phyloP scores from a whole-genome alignment of 495 filamentous ascomycete species.

The Trichocladium uniseriatum region DNA sequence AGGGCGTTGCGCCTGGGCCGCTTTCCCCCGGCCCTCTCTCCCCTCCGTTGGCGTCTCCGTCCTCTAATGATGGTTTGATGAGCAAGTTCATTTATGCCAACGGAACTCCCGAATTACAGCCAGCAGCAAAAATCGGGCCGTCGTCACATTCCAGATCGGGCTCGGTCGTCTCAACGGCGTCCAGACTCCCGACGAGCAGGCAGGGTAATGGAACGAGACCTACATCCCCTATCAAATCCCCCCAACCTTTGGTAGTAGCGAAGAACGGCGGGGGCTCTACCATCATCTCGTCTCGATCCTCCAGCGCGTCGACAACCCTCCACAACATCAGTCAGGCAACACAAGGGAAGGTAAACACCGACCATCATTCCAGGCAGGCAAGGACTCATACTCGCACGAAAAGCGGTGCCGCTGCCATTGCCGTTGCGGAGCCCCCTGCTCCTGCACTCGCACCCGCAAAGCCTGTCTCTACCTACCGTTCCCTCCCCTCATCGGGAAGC shows the following conservation, averaged over 20 bases:
- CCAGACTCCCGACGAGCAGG: slow-evolving; percentile 26
- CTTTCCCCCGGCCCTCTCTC: too few species aligned
- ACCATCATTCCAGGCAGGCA: slow-evolving; percentile 1
- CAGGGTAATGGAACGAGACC: slow-evolving; percentile 30
- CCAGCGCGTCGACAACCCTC: slow-evolving; percentile 4
- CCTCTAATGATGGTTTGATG: slow-evolving; percentile 24
- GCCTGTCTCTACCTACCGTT: slow-evolving; percentile 15
- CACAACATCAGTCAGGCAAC: not conserved
- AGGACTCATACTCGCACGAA: slow-evolving; percentile 13
- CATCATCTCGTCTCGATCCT: slow-evolving; percentile 16
- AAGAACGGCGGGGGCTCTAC: slow-evolving; percentile 11
- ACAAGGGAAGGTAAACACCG: slow-evolving; percentile 2
- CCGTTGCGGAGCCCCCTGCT: slow-evolving; percentile 20
- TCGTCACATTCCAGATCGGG: slow-evolving; percentile 24
- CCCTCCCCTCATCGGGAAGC: slow-evolving; percentile 17
- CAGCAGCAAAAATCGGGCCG: slow-evolving; percentile 17
- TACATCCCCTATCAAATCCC: slow-evolving; percentile 35
- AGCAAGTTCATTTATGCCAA: slow-evolving; percentile 76
- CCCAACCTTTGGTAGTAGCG: slow-evolving; percentile 19
- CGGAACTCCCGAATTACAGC: slow-evolving; percentile 37
- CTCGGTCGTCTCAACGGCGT: slow-evolving; percentile 35
- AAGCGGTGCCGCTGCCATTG: slow-evolving; percentile 15
- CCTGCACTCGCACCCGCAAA: slow-evolving; percentile 19
- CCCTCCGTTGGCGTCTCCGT: slow-evolving; percentile 25
- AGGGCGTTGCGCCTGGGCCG: slow-evolving; percentile 14